These are phyloP conservation scores for Pestalotiopsis sp. DNA, from an alignment of 2,329 filamentous ascomycete species.

Conservation along the genomic window DNA sequence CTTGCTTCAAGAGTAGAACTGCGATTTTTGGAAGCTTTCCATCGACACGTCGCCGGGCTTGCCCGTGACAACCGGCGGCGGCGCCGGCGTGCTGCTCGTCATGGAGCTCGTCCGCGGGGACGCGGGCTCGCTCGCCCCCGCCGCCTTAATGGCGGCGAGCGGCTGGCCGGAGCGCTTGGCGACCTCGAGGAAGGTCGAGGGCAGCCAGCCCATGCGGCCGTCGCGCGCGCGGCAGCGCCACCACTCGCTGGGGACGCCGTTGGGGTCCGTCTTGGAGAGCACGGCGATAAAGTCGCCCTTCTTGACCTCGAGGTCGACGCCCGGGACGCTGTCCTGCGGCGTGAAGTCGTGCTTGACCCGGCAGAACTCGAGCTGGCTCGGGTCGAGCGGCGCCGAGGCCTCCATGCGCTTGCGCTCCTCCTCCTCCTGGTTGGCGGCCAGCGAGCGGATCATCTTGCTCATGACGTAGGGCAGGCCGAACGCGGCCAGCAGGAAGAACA, in stretches of 20 bases:
- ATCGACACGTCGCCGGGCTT: constrained; percentile 56
- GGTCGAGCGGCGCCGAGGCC: constrained; percentile 69
- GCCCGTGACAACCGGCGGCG: constrained; percentile 38
- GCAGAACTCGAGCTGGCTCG: constrained; percentile 93
- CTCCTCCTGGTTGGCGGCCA: constrained; percentile 84
- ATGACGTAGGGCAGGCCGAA: constrained; percentile 96
- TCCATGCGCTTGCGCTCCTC: constrained; percentile 68
- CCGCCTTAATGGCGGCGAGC: constrained; percentile 54
- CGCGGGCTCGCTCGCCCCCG: constrained; percentile 40
- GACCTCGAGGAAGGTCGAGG: constrained; percentile 86
- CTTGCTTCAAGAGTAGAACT: constrained; percentile 51
- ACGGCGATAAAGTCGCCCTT: constrained; percentile 97
- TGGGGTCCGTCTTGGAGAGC: constrained; percentile 86
- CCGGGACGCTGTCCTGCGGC: constrained; percentile 68
- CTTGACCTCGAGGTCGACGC: constrained; percentile 87
- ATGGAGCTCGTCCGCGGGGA: constrained; percentile 51
- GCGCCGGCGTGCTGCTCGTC: constrained; percentile 42
- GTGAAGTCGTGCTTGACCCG: constrained; percentile 93
- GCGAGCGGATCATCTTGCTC: constrained; percentile 88
- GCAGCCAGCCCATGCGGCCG: constrained; percentile 88
- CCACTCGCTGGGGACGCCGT: constrained; percentile 93
- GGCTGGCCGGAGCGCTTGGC: constrained; percentile 55
- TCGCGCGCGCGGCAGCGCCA: constrained; percentile 93
- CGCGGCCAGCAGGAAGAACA: constrained; percentile 93
- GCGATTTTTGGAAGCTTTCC: constrained; percentile 60